Conservation (phyloP, 179 eudicot genomes). For the Spinacia oleracea region DNA sequence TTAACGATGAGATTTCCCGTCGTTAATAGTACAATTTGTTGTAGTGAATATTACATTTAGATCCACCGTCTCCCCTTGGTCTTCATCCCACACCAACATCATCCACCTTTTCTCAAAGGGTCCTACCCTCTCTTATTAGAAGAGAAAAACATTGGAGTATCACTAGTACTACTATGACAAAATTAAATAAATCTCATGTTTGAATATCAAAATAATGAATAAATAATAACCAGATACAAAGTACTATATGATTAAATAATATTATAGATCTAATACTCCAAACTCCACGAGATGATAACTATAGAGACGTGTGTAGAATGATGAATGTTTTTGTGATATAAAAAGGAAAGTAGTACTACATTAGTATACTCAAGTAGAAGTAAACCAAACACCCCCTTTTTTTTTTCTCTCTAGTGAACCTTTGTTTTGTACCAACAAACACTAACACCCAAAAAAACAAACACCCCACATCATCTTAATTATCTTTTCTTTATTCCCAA, state of each 20-base stretch:
- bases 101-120: not conserved
- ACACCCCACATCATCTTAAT: not conserved
- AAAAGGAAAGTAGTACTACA: slow-evolving; percentile 25
- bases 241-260: not conserved
- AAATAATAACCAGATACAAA: not conserved
- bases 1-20: no score
- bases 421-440: slow-evolving; percentile 12
- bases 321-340: slow-evolving; percentile 20
- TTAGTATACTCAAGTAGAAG: no score
- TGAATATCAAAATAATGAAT: not conserved
- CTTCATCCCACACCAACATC: slow-evolving; percentile 2
- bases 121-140: not conserved
- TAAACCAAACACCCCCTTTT: not conserved
- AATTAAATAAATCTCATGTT: slow-evolving; percentile 9
- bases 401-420: not conserved
- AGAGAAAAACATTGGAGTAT: slow-evolving; percentile 13
- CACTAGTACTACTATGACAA: not conserved
- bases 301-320: slow-evolving; percentile 31
- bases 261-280: not conserved
- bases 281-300: slow-evolving; percentile 13
- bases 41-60: not conserved
- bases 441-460: not conserved
- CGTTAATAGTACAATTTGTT: no score
- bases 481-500: not conserved
- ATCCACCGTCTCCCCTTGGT: slow-evolving; percentile 7